phyloP scores from a whole-genome alignment of 2,329 filamentous ascomycete species.

The Akanthomyces dipterigenus region DNA sequence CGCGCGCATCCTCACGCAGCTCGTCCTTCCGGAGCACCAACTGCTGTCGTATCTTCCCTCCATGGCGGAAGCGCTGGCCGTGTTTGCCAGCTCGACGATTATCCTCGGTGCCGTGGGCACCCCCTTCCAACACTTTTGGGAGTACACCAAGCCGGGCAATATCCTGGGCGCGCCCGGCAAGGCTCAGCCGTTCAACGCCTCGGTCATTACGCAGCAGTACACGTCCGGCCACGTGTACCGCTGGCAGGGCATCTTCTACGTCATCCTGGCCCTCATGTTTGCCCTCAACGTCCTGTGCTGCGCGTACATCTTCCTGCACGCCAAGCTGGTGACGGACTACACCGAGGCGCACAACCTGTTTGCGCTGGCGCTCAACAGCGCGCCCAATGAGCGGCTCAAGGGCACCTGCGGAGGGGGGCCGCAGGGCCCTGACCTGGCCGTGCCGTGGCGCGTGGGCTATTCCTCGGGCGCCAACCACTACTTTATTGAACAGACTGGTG shows the following conservation, averaged over 20 bases:
- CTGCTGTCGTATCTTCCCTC: slow-evolving; percentile 53
- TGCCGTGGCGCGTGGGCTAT: slow-evolving; percentile 37
- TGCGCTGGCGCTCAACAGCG: slow-evolving; percentile 58
- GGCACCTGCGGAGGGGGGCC: slow-evolving; percentile 34
- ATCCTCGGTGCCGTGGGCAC: slow-evolving; percentile 52
- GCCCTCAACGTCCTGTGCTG: slow-evolving; percentile 60
- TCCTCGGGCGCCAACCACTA: slow-evolving; percentile 33
- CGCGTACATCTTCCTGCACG: slow-evolving; percentile 48
- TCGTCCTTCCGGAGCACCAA: slow-evolving; percentile 33
- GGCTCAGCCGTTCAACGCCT: slow-evolving; percentile 56
- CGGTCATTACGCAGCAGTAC: slow-evolving; percentile 60
- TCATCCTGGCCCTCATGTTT: slow-evolving; percentile 60
- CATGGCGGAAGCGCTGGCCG: slow-evolving; percentile 66
- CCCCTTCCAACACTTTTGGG: slow-evolving; percentile 54
- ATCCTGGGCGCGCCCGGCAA: slow-evolving; percentile 36
- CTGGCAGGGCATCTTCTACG: slow-evolving; percentile 62
- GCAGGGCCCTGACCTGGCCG: slow-evolving; percentile 27
- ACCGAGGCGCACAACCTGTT: slow-evolving; percentile 74
- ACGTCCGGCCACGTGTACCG: slow-evolving; percentile 53
- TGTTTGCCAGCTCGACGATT: slow-evolving; percentile 60
- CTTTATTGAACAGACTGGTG: slow-evolving; percentile 34
- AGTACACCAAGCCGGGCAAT: slow-evolving; percentile 27
- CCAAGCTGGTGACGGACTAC: slow-evolving; percentile 67
- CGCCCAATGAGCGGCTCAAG: slow-evolving; percentile 29
- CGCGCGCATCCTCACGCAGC: slow-evolving; percentile 47